Evolutionary conservation across 768 basidiomycete genomes (phyloP), one percentile per base, ranked within the genome.

Genomic region (Hemileccinum impolitum): DNA sequence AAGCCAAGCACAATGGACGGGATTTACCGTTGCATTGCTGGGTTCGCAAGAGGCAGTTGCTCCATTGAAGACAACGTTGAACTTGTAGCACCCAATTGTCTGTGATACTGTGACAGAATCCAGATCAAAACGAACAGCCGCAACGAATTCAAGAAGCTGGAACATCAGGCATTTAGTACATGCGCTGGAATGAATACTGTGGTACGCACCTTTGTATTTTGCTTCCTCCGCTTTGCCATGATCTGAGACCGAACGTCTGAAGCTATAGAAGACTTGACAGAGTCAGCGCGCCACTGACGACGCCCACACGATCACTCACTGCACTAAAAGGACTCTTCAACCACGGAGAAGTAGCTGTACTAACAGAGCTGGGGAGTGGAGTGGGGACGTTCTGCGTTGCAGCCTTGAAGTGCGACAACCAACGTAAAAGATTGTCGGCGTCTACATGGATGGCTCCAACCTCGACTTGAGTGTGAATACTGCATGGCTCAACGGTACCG

Each of bases 401-500:
- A 35, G 18, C 19, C 17, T 53, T 46, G 28, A 59, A 50, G 19
- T 52, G 45, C 1, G 49, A 55, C 35, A 61, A 45, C 47, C 51
- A 60, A 32, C 34, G 39, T 13, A 39, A 47, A 36, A 57, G 47
- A 39, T 73, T 70, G 53, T 84, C 78, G 39, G 79, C 60, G 48
- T 79, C 74, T 3, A 80, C 48, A 18, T 70, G 68, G 39, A 79
- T 69, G 41, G 75, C 69, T 31, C 73, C 81, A 7, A 82, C 54
- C 38, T 67, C 70, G 31, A 84, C 57, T 4, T 65, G 67, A 5
- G 70, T 65, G 14, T 75, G 70, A 36, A 85, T 60, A 36, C 82
- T 82, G 45, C 79, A 75, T 4, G 73, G 67, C 50, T 84, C 76
- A 28, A 85, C 57, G 21, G 68, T 65, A 18, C 81, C 78, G 44